Conservation (phyloP, 1,139 yeast species). For the Debaryomyces psychrophilus region DNA sequence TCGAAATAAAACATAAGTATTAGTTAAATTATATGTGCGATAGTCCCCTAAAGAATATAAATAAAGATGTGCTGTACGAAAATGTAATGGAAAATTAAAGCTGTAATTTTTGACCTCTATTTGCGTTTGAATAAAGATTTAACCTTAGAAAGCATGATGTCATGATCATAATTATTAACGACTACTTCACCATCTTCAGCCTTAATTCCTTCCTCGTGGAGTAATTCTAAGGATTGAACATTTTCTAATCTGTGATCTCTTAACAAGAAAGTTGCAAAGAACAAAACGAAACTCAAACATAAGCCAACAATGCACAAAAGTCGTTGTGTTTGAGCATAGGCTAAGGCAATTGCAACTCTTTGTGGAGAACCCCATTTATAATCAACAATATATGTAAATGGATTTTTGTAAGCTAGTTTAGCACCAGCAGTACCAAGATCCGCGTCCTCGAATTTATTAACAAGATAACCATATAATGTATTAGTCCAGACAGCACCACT, state of each 20-base stretch:
- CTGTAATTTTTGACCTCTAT: too few species aligned
- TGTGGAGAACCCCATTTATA: conserved; percentile 65
- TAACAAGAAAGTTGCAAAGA: conserved; percentile 51
- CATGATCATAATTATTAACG: conserved; percentile 43
- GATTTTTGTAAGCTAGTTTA: conserved; percentile 53
- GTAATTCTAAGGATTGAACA: conserved; percentile 35
- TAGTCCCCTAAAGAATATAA: not conserved
- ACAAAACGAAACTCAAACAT: conserved; percentile 55
- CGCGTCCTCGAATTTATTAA: conserved; percentile 18
- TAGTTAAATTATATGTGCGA: too few species aligned
- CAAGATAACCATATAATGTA: conserved; percentile 19
- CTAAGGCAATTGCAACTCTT: conserved; percentile 56
- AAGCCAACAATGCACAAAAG: conserved; percentile 60
- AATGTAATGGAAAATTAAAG: not conserved
- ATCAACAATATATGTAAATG: conserved; percentile 47
- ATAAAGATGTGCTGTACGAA: not conserved
- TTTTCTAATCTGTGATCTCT: conserved; percentile 55
- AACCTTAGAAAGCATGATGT: conserved; percentile 15
- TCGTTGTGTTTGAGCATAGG: conserved; percentile 64
- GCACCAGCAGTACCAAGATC: conserved; percentile 33
- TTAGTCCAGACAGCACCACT: conserved; percentile 71
- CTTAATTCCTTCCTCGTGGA: conserved; percentile 25
- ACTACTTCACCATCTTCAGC: conserved; percentile 43
- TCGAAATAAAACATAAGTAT: too few species aligned
- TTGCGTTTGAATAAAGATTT: conserved; percentile 1